Percentiles rank a stretch among this genome's conserved stretches.
Evolutionary conservation across 2,329 filamentous ascomycete species (phyloP).

Genomic region (Aspergillus transmontanensis): DNA sequence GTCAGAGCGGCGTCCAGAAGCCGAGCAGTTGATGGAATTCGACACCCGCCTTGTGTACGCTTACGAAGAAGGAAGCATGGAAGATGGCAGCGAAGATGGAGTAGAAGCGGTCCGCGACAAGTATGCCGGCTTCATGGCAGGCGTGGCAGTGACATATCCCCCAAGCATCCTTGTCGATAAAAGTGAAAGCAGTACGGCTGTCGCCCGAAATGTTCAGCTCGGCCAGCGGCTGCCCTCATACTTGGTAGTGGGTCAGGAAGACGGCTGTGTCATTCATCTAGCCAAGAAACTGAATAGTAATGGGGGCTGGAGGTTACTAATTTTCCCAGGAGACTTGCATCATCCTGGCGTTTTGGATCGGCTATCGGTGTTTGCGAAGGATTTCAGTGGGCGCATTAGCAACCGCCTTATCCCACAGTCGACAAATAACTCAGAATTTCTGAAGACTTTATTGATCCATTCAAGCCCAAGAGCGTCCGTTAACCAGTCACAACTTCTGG

Average conservation of each 20-base stretch:
- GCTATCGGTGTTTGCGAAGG: constrained; percentile 7
- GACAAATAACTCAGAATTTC: neutral
- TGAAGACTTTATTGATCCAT: constrained; percentile 19
- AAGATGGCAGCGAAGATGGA: too few species aligned
- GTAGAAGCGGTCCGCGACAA: too few species aligned
- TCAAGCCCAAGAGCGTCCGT: constrained; percentile 4
- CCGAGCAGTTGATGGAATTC: too few species aligned
- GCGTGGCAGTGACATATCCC: too few species aligned
- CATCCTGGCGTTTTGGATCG: neutral
- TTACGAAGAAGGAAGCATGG: too few species aligned
- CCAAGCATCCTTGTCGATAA: neutral
- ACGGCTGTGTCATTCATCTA: constrained; percentile 13
- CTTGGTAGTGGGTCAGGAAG: constrained; percentile 14
- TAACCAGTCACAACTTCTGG: constrained; percentile 17
- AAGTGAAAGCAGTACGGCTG: too few species aligned
- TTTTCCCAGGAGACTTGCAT: constrained; percentile 23
- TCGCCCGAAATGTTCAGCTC: constrained; percentile 10
- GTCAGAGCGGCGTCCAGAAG: too few species aligned
- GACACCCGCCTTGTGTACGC: too few species aligned
- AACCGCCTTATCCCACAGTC: neutral
- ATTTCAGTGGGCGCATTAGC: constrained; percentile 3
- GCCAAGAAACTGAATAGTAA: constrained; percentile 14
- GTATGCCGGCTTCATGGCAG: too few species aligned
- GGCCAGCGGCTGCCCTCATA: constrained; percentile 19
- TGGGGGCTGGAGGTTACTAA: constrained; percentile 22